Conservation (phyloP, 345 rosid genomes). For the Brassica napus region DNA sequence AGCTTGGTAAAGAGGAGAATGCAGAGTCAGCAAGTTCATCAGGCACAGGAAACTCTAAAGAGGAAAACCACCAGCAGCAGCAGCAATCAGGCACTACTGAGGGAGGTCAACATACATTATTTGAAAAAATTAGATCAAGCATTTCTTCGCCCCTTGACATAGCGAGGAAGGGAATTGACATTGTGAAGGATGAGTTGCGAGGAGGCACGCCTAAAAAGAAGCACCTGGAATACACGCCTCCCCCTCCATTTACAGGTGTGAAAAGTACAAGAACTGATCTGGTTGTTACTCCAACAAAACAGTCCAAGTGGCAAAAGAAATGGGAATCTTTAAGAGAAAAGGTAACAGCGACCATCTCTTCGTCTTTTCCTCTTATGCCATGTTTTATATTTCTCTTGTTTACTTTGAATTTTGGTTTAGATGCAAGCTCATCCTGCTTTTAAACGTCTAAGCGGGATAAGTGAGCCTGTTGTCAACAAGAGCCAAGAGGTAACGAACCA, state of each 20-base stretch:
- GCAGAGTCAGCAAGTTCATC: constrained; percentile 43
- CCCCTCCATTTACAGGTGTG: constrained; percentile 64
- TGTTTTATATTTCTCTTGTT: background rate
- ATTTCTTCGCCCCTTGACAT: constrained; percentile 73
- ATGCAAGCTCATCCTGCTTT: constrained; percentile 72
- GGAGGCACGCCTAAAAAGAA: constrained; percentile 68
- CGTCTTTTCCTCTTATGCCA: constrained; percentile 7
- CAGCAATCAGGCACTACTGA: constrained; percentile 49
- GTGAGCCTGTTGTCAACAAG: constrained; percentile 89
- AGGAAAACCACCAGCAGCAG: constrained; percentile 46
- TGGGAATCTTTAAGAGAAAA: constrained; percentile 74
- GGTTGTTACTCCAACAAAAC: constrained; percentile 60
- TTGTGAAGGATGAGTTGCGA: constrained; percentile 80
- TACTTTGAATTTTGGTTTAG: constrained; percentile 41
- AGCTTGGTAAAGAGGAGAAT: constrained; percentile 55
- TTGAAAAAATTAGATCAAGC: constrained; percentile 65
- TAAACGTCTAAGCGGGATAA: constrained; percentile 65
- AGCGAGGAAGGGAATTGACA: constrained; percentile 84
- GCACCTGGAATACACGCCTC: constrained; percentile 79
- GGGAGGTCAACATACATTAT: constrained; percentile 53
- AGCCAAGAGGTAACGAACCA: constrained; percentile 72
- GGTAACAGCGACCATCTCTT: constrained; percentile 35
- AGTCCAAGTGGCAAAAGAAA: constrained; percentile 74
- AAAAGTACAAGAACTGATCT: constrained; percentile 79
- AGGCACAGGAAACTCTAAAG: constrained; percentile 50